Evolutionary conservation across 2,329 filamentous ascomycete species (phyloP).

Genomic region (Fusarium phyllophilum): DNA sequence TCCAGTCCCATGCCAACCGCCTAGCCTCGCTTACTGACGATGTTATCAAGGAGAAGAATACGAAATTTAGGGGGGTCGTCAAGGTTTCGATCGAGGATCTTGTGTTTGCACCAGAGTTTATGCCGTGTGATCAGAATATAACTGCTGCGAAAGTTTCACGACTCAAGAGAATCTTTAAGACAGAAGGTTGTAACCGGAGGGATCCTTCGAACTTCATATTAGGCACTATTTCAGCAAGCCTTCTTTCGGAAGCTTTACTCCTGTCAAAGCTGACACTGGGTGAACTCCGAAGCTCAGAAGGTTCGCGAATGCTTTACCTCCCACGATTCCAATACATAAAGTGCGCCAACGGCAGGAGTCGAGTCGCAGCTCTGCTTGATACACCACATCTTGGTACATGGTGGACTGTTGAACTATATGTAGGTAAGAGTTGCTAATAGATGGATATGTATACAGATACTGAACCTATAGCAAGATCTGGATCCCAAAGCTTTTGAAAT

Average conservation of each 20-base stretch:
- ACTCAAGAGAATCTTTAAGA: conserved; percentile 11
- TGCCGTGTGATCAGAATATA: conserved; percentile 1
- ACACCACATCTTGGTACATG: neutral
- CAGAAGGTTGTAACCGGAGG: neutral
- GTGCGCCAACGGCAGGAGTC: conserved; percentile 1
- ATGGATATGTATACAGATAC: neutral
- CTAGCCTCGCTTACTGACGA: neutral
- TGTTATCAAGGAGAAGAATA: neutral
- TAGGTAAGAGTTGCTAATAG: neutral
- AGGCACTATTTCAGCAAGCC: neutral
- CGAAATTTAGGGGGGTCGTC: neutral
- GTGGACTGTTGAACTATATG: conserved; percentile 8
- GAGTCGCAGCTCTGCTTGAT: neutral
- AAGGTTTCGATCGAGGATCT: neutral
- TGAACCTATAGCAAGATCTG: neutral
- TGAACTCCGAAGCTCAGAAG: neutral
- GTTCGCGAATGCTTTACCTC: neutral
- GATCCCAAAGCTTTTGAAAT: neutral
- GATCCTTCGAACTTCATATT: neutral
- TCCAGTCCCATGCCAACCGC: neutral
- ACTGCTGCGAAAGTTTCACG: neutral
- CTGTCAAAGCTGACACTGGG: neutral
- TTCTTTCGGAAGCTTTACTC: neutral
- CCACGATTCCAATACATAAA: neutral
- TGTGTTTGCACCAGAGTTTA: neutral